Base-by-base conservation (phyloP, 345 rosid genomes). In the Hevea brasiliensis region DNA sequence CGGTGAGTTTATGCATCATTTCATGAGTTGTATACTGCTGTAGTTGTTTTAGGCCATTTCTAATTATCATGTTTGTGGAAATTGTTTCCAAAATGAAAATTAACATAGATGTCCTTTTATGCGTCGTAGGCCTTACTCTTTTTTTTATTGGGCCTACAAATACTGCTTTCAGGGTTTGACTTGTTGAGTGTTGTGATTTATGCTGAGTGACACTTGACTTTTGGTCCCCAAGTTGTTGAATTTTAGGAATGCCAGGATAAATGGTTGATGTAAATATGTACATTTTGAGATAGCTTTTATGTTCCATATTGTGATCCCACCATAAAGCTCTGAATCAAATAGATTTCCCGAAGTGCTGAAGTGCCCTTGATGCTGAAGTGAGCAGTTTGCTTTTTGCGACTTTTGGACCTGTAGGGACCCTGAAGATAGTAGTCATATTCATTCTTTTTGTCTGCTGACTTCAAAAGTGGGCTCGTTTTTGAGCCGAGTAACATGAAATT, bases 171-270 rank as follows among this genome's bases (percentile, higher is more conserved):
- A 27, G 48, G 12, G 29, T 68, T 57, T 17, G 64, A 47, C 68
- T 69, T 44, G 21, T 65, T 40, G 47, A 67, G 45, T 44, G 35
- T 66, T 20, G 64, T 79, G 75, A 74, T 70, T 59, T 14, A 4
- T n/a, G 68, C 35, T 59, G 51, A 60, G 60, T 67, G 65, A 48
- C 72, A 37, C 70, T 70, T 63, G 75, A 73, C 75, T 74, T 72
- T 71, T 67, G 58, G 71, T 42, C 8, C 51, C 53, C 48, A 55
- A 51, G 55, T 62, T 63, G 78, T 73, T 66, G 78, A 80, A 68
- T 65, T 70, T 66, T 68, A 71, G 79, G 79, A 74, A 79, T 76
- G 76, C 81, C 70, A 76, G 70, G 79, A 66, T 67, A 42, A 74
- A 72, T 63, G 71, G 69, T 79, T 68, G 71, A 59, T 58, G 58